phyloP scores from a whole-genome alignment of 129 eudicot genomes.

The Lactuca saligna region DNA sequence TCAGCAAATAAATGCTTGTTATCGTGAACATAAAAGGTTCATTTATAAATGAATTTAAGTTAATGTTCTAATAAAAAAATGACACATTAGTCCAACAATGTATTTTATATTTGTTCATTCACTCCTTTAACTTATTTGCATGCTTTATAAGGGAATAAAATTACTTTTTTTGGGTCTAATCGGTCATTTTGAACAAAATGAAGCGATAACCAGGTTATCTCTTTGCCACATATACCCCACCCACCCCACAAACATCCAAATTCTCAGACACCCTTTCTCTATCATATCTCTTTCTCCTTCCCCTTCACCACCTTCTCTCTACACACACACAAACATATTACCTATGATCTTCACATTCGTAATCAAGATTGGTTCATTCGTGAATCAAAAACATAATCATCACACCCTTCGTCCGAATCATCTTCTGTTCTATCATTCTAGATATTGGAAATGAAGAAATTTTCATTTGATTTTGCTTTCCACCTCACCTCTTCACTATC shows the following conservation, averaged over 20 bases:
- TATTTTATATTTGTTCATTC: no score
- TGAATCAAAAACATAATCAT: neutral
- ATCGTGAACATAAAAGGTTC: no score
- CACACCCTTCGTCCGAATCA: constrained; percentile 17
- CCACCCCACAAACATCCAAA: constrained; percentile 51
- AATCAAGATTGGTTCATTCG: neutral
- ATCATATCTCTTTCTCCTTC: constrained; percentile 5
- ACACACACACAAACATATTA: constrained; percentile 11
- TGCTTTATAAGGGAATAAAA: no score
- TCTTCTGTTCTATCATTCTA: neutral
- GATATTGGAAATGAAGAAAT: constrained; percentile 5
- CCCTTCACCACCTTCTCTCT: neutral
- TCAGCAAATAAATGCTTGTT: no score
- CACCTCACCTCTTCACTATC: no score
- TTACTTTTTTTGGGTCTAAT: no score
- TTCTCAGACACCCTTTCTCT: constrained; percentile 44
- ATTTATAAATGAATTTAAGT: no score
- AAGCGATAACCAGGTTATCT: neutral
- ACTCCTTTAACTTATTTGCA: no score
- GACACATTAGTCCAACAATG: no score
- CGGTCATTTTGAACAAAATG: no score
- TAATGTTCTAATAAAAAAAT: no score
- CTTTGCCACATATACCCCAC: constrained; percentile 19
- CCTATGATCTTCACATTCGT: constrained; percentile 4
- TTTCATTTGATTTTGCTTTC: constrained; percentile 2